phyloP scores from a whole-genome alignment of 2,329 filamentous ascomycete genomes.

The Talaromyces sp. region DNA sequence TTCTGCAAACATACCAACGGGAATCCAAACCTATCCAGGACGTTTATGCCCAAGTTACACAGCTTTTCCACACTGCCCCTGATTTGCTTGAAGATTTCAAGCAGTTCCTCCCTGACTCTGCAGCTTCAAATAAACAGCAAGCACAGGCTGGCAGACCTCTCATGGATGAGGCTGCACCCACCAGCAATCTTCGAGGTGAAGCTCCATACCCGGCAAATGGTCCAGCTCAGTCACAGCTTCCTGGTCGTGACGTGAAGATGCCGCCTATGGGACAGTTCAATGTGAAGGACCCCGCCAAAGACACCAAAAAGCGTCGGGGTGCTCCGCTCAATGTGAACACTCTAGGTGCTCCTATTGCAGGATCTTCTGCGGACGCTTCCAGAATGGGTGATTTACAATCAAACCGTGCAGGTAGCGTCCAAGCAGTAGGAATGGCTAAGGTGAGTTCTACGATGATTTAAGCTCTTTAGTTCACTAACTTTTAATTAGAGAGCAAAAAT shows the following conservation, averaged over 20 bases:
- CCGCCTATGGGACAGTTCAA: conserved; percentile 95
- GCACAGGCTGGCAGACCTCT: conserved; percentile 57
- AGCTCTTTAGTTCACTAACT: conserved; percentile 18
- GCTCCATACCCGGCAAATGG: conserved; percentile 39
- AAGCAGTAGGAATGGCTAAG: conserved; percentile 50
- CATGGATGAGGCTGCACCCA: conserved; percentile 66
- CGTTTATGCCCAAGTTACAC: conserved; percentile 95
- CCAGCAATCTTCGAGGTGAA: conserved; percentile 60
- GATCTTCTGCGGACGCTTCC: conserved; percentile 31
- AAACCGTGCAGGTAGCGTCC: conserved; percentile 34
- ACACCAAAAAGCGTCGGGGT: conserved; percentile 81
- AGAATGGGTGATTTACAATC: conserved; percentile 34
- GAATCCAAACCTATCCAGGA: conserved; percentile 98
- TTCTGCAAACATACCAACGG: conserved; percentile 94
- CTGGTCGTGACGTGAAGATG: conserved; percentile 62
- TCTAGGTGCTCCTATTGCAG: conserved; percentile 34
- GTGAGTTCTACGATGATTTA: conserved; percentile 34
- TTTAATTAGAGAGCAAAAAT: conserved; percentile 68
- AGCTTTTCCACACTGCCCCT: conserved; percentile 85
- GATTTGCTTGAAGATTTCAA: conserved; percentile 98
- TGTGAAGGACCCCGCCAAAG: conserved; percentile 76
- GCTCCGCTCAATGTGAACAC: conserved; percentile 43
- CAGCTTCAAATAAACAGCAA: conserved; percentile 64
- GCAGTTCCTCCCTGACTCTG: conserved; percentile 92
- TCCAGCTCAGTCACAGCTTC: conserved; percentile 49